Evolutionary conservation across 371 early-diverging fungal genomes (phyloP), one percentile per base, ranked within the genome.

Genomic region (Nematocida displodere): DNA sequence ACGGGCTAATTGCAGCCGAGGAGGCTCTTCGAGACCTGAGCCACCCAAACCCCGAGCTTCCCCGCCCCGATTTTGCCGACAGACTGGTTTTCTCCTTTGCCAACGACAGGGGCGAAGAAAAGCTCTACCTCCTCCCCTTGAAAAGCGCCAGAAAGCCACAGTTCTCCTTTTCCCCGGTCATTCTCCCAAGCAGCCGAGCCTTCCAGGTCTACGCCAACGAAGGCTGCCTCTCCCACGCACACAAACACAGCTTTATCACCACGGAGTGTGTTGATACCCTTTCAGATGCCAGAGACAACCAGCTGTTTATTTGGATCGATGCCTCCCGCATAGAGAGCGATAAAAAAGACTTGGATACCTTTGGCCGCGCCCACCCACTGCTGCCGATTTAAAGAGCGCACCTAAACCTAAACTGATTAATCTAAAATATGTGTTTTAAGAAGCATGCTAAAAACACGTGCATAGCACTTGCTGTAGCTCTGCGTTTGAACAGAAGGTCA

Each of bases 151-250:
- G 33, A 13, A 20, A 8, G 24, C 29, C 15, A 13, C 20, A 53
- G 8, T 53, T 53, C 29, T 11, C 53, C 15, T 67, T 58, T 48
- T 67, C 59, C 13, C 59, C 56, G 11, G 36, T 54, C 5, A 4
- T 58, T 2, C 34, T 28, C 15, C 7, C 22, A 7, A 17, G 49
- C 2, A 39, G 22, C 13, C n/a, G 48, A 24, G 68, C 61, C n/a
- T 55, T 67, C 39, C 68, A 67, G 47, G 58, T 67, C 29, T 67
- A 56, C 59, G 44, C 33, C 34, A 67, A 58, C 33, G 68, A 59
- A 3, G 8, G 22, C 26, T 67, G 68, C 36, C 11, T 67, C 11
- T 24, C 59, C 11, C n/a, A 47, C 13, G 47, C 29, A 39, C 22
- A 22, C 2, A 11, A 11, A 4, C 39, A 48, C 4, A 29, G 22